A percentile compares a stretch with the other conserved stretches of the same genome.
These are phyloP conservation scores for Symbiodinium pilosum DNA, from an alignment of 73 alveolate genomes.

Conservation along the genomic window DNA sequence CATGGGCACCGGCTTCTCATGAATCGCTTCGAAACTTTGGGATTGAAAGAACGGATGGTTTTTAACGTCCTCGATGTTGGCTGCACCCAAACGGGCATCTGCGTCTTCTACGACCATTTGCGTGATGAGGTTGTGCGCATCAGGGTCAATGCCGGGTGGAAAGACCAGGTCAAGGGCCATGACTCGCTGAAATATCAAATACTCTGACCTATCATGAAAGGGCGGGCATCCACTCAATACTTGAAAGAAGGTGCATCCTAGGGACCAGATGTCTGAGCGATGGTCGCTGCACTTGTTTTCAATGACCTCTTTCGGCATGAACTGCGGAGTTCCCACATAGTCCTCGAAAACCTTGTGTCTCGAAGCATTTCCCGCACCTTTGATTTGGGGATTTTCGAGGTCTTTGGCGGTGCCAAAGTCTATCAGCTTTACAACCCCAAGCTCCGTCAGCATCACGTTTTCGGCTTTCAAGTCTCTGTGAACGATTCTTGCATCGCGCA, in stretches of 20 bases:
- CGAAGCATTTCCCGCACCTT: conserved; percentile 81
- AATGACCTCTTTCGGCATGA: conserved; percentile 87
- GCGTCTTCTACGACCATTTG: conserved; percentile 54
- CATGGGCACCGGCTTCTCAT: conserved; percentile 24
- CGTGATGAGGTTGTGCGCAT: conserved; percentile 10
- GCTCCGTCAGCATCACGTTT: conserved; percentile 48
- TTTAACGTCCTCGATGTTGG: conserved; percentile 30
- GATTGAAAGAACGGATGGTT: conserved; percentile 25
- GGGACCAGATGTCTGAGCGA: conserved; percentile 97
- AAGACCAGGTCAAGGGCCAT: conserved; percentile 36
- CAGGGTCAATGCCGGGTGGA: conserved; percentile 40
- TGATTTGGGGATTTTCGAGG: conserved; percentile 85
- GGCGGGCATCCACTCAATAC: conserved; percentile 95
- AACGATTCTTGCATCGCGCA: conserved; percentile 42
- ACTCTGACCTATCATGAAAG: conserved; percentile 60
- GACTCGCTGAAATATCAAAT: conserved; percentile 37
- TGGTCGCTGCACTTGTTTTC: conserved; percentile 62
- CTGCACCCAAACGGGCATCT: conserved; percentile 49
- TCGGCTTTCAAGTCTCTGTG: conserved; percentile 89
- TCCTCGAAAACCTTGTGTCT: conserved; percentile 74
- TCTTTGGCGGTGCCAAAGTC: conserved; percentile 94
- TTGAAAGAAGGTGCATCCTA: conserved; percentile 98
- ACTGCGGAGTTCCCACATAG: conserved; percentile 90
- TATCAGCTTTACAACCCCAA: conserved; percentile 50
- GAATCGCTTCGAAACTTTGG: background rate